These are phyloP conservation scores for Avena atlantica DNA, from an alignment of 176 grass and related monocot genomes.

Conservation along the genomic window DNA sequence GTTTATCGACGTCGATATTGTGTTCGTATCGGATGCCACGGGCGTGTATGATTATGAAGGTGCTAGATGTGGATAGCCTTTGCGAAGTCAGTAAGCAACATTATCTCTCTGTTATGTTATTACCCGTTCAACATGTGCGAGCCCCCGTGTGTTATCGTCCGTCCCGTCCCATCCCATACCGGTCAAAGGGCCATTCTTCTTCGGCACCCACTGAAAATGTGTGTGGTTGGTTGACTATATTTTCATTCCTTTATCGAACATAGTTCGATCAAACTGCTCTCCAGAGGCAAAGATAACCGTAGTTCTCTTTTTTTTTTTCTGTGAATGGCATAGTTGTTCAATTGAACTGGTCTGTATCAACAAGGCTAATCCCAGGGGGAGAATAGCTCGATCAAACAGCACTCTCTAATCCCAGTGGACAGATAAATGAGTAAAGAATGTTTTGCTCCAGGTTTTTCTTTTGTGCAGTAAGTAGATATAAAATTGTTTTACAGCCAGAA, in stretches of 20 bases:
- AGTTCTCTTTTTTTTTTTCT: no score
- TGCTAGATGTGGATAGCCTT: neutral
- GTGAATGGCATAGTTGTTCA: neutral
- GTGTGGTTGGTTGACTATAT: neutral
- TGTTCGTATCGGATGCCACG: neutral
- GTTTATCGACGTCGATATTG: conserved; percentile 5
- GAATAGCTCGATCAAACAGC: neutral
- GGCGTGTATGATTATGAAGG: neutral
- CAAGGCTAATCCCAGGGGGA: neutral
- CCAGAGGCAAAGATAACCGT: neutral
- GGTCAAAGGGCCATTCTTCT: neutral
- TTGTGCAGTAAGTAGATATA: neutral
- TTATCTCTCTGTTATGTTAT: neutral
- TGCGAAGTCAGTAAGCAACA: neutral
- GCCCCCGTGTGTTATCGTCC: no score
- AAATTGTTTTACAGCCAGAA: neutral
- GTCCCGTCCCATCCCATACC: no score
- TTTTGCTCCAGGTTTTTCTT: neutral
- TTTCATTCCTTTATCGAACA: neutral
- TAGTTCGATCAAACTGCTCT: neutral
- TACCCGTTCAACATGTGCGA: no score
- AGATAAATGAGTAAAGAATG: neutral
- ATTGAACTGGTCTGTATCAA: neutral
- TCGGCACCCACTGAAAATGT: neutral
- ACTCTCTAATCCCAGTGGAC: neutral